Evolutionary conservation across 495 filamentous ascomycete genomes (phyloP).

Genomic region (Penicillium malachiteum): DNA sequence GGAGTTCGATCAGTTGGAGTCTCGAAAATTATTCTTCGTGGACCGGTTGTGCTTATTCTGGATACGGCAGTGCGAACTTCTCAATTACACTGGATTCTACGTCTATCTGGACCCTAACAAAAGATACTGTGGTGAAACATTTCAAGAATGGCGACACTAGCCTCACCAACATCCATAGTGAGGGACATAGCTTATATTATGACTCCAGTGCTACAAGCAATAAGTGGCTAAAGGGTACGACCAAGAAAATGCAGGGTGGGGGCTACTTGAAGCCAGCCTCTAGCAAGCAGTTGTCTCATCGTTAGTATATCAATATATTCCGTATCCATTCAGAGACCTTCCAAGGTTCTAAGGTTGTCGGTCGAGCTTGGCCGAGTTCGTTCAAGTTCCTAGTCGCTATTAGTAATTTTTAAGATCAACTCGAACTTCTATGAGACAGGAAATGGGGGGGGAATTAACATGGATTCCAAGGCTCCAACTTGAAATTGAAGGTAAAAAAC

Average conservation of each 20-base stretch:
- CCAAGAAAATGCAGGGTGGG: slow-evolving; percentile 13
- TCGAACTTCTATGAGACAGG: no score
- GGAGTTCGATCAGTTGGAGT: slow-evolving; percentile 5
- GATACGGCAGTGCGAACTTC: slow-evolving; percentile 3
- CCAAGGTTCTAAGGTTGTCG: no score
- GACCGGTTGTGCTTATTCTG: slow-evolving; percentile 6
- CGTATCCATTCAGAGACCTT: no score
- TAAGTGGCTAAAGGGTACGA: slow-evolving; percentile 4
- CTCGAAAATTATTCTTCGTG: slow-evolving; percentile 4
- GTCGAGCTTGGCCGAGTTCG: no score
- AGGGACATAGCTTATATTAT: slow-evolving; percentile 7
- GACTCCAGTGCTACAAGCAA: background rate
- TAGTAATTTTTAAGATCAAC: no score
- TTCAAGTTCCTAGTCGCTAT: no score
- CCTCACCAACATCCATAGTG: slow-evolving; percentile 3
- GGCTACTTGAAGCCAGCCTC: slow-evolving; percentile 14
- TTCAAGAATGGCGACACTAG: slow-evolving; percentile 10
- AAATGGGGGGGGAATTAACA: no score
- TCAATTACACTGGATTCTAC: slow-evolving; percentile 9
- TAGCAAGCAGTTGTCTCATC: background rate
- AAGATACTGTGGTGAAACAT: slow-evolving; percentile 2
- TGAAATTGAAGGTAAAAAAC: no score
- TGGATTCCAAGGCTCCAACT: no score
- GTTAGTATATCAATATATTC: no score
- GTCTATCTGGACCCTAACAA: slow-evolving; percentile 11